A percentile compares a stretch with the other conserved stretches of the same genome.
Evolutionary conservation across 805 yeast genomes (phyloP).

Genomic region (Suhomyces tanzawaensis): DNA sequence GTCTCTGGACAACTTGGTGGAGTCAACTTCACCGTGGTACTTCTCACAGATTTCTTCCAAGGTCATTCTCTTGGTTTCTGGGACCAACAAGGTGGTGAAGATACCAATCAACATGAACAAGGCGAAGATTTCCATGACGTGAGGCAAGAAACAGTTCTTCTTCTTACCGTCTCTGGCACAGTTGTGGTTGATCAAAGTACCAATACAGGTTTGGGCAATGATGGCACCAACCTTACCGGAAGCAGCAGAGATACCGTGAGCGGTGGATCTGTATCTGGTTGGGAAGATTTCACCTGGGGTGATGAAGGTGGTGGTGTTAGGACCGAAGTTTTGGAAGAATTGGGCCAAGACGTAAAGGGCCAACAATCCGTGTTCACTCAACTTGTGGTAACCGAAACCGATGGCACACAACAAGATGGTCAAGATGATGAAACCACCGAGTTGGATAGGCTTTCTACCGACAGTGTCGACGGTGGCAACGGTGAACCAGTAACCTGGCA

Average conservation of each 20-base stretch:
- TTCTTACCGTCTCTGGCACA: conserved; percentile 54
- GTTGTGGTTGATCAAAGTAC: conserved; percentile 77
- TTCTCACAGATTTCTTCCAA: conserved; percentile 80
- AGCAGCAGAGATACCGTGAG: conserved; percentile 94
- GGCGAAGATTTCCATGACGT: conserved; percentile 92
- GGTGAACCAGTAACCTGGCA: conserved; percentile 90
- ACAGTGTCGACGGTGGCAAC: conserved; percentile 76
- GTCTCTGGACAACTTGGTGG: conserved; percentile 40
- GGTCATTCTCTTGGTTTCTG: conserved; percentile 91
- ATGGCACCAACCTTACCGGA: conserved; percentile 91
- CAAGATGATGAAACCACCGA: conserved; percentile 69
- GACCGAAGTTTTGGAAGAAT: conserved; percentile 90
- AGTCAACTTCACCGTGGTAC: conserved; percentile 73
- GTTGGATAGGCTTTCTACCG: conserved; percentile 84
- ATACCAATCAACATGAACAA: conserved; percentile 85
- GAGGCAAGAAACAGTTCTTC: conserved; percentile 78
- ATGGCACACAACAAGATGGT: conserved; percentile 73
- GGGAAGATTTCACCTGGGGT: conserved; percentile 93
- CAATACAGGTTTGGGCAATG: conserved; percentile 82
- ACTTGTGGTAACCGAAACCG: conserved; percentile 79
- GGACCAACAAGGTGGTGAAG: conserved; percentile 62
- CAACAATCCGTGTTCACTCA: conserved; percentile 63
- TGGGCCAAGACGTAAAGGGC: conserved; percentile 79
- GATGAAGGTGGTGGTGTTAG: conserved; percentile 88
- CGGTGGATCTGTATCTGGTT: conserved; percentile 92